Conservation (phyloP, 257 asterid species). For the Avicennia marina region DNA sequence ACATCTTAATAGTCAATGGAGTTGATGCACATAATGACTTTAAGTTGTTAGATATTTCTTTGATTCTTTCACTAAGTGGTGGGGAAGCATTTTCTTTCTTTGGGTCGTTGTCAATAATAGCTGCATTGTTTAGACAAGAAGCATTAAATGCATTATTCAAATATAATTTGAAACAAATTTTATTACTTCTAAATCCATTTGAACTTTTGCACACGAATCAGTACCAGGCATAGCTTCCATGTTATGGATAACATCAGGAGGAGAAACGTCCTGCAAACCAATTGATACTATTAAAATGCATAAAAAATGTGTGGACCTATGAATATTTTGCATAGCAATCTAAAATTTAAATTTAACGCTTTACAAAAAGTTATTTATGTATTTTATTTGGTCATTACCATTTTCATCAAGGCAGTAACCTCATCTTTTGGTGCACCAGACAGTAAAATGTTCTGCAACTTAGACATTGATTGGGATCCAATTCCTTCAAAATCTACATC, state of each 20-base stretch:
- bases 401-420: slow-evolving; percentile 9
- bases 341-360: background rate
- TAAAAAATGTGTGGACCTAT: background rate
- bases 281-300: slow-evolving; percentile 6
- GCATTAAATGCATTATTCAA: too few relatives aligned
- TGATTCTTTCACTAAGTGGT: slow-evolving; percentile 55
- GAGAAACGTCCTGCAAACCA: slow-evolving; percentile 35
- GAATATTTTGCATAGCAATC: background rate
- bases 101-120: background rate
- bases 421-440: slow-evolving; percentile 7
- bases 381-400: slow-evolving; percentile 11
- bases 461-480: slow-evolving; percentile 8
- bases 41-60: slow-evolving; percentile 49
- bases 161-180: too few relatives aligned
- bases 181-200: too few relatives aligned
- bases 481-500: slow-evolving; percentile 20
- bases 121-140: background rate
- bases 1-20: slow-evolving; percentile 33
- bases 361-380: background rate
- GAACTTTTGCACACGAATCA: slow-evolving; percentile 15
- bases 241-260: slow-evolving; percentile 8
- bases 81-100: slow-evolving; percentile 38
- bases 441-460: slow-evolving; percentile 5
- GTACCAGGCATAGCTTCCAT: slow-evolving; percentile 19
- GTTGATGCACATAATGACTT: slow-evolving; percentile 51